Evolutionary conservation across 805 yeast genomes (phyloP), one percentile per base, ranked within the genome.

Genomic region (Lipomyces yamanashiensis): DNA sequence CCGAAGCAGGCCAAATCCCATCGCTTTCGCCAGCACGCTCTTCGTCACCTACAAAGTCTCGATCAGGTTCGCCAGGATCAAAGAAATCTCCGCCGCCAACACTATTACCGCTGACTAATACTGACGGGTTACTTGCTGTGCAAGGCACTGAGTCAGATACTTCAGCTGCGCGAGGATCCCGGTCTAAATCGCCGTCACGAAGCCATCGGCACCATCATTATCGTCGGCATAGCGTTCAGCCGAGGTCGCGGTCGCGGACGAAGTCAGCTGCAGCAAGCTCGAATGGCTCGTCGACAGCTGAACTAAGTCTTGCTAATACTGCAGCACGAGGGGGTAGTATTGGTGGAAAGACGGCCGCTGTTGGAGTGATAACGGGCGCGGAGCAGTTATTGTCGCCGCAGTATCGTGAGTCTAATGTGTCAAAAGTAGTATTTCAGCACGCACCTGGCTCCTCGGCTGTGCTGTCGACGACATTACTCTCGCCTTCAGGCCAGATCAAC

Each of bases 41-140:
- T 28, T 41, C 61, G 7, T 58, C 61, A 21, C 61, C 61, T 10
- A 21, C n/a, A 0, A 58, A 58, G 47, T 47, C 49, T 19, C 50
- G 51, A 8, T 36, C 41, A 15, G 41, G 36, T 8, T 51, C 56
- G 7, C 56, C 61, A 9, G 21, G 21, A 10, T 21, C 37, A 10
- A 41, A 43, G 28, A 37, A 43, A 28, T 17, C 39, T n/a, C 23
- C n/a, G 15, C 36, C 44, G 21, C 17, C 13, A 19, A n/a, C 15
- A 7, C 7, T 28, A 6, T 8, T 21, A 12, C 6, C 41, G 43
- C 43, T 43, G 19, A 28, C 48, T 15, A 39, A 37, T n/a, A 17
- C 57, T 6, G 57, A 41, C 23, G 48, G 57, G 34, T 23, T 21
- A 2, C 48, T 53, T n/a, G 39, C 57, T 10, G 57, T 41, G 8